Percentiles rank a stretch among this genome's conserved stretches.
Conservation (phyloP, 306 rosid species). For the Cicer arietinum region DNA sequence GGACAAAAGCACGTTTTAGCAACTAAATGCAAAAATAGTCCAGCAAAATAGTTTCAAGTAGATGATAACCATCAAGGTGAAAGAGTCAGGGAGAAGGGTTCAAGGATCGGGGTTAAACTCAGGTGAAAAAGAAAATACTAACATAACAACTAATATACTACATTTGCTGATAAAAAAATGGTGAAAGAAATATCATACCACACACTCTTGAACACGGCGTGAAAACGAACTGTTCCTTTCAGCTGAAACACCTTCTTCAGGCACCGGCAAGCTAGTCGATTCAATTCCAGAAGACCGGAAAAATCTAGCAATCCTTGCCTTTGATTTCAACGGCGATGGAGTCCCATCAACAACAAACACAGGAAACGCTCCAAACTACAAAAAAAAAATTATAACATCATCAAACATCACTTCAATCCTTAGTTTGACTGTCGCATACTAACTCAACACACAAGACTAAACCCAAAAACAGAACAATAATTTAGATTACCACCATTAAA, state of each 20-base stretch:
- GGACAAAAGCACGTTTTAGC: conserved; percentile 30
- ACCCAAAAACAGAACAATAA: neutral
- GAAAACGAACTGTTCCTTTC: conserved; percentile 70
- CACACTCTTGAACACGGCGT: conserved; percentile 78
- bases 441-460: conserved; percentile 1
- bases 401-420: conserved; percentile 24
- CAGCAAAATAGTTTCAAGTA: conserved; percentile 14
- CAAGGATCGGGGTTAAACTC: no score
- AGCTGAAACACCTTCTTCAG: conserved; percentile 64
- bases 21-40: conserved; percentile 21
- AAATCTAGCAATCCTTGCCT: conserved; percentile 71
- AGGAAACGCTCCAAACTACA: conserved; percentile 89
- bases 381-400: conserved; percentile 38
- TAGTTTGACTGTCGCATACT: neutral
- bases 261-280: conserved; percentile 56
- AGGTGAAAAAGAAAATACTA: no score
- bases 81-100: neutral
- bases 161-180: no score
- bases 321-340: conserved; percentile 79
- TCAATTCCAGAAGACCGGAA: conserved; percentile 74
- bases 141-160: no score
- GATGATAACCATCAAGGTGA: conserved; percentile 31
- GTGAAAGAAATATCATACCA: conserved; percentile 54
- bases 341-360: conserved; percentile 88
- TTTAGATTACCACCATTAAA: conserved; percentile 11